Conservation (phyloP, 2,329 filamentous ascomycete species). For the Aspergillus ruber region DNA sequence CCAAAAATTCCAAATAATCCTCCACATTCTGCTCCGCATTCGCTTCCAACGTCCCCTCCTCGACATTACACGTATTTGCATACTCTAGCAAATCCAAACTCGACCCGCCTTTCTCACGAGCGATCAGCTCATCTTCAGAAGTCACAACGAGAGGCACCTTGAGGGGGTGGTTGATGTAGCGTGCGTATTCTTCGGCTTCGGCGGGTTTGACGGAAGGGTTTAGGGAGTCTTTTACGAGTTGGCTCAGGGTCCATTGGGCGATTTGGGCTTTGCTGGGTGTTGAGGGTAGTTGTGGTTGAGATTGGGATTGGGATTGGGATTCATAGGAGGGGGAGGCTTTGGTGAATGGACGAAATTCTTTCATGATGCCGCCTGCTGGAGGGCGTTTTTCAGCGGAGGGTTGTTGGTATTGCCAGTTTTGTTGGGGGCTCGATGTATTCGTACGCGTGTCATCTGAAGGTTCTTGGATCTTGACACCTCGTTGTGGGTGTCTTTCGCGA, state of each 20-base stretch:
- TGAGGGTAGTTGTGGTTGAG: slow-evolving; percentile 36
- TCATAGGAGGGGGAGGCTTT: slow-evolving; percentile 5
- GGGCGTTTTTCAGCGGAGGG: slow-evolving; percentile 26
- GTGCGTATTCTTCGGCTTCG: slow-evolving; percentile 79
- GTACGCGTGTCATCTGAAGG: slow-evolving; percentile 43
- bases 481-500: slow-evolving; percentile 48
- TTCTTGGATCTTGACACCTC: slow-evolving; percentile 62
- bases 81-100: slow-evolving; percentile 73
- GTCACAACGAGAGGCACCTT: slow-evolving; percentile 65
- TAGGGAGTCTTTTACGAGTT: slow-evolving; percentile 77
- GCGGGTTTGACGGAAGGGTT: slow-evolving; percentile 71
- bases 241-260: slow-evolving; percentile 80
- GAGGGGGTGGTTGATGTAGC: slow-evolving; percentile 83
- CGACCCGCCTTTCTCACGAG: slow-evolving; percentile 28
- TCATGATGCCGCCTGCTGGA: slow-evolving; percentile 51
- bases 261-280: slow-evolving; percentile 69
- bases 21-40: slow-evolving; percentile 59
- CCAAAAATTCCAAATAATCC: slow-evolving; percentile 71
- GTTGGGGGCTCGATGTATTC: slow-evolving; percentile 31
- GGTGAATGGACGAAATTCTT: slow-evolving; percentile 37
- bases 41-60: slow-evolving; percentile 42
- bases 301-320: slow-evolving; percentile 17
- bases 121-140: slow-evolving; percentile 34
- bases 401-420: slow-evolving; percentile 27
- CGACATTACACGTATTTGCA: slow-evolving; percentile 61